These are phyloP conservation scores for Pythium inflatum DNA, from an alignment of 352 stramenopile genomes.

Conservation along the genomic window DNA sequence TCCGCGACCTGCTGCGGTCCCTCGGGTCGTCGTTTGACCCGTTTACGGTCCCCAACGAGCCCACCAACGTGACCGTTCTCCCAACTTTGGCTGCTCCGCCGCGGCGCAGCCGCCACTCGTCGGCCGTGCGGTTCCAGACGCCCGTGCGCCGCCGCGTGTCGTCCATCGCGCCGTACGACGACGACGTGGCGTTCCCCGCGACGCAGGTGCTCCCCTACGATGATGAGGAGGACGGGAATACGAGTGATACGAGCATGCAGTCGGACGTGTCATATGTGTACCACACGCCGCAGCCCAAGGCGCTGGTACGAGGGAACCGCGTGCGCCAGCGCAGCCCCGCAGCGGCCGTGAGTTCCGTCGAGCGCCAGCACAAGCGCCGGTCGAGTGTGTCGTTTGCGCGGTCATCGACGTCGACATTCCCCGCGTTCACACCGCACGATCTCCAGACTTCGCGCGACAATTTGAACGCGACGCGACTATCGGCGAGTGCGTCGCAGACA, in stretches of 20 bases:
- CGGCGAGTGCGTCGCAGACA: constrained; percentile 51
- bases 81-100: not conserved
- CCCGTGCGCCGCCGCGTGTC: not conserved
- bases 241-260: constrained; percentile 37
- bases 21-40: constrained; percentile 32
- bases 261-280: constrained; percentile 71
- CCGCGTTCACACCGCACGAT: constrained; percentile 64
- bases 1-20: constrained; percentile 43
- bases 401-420: constrained; percentile 49
- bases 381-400: not conserved
- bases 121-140: constrained; percentile 32
- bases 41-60: constrained; percentile 10
- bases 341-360: constrained; percentile 19
- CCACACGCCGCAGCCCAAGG: constrained; percentile 43
- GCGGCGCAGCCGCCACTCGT: constrained; percentile 11
- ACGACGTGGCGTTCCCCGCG: not conserved
- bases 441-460: constrained; percentile 26
- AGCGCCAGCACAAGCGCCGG: constrained; percentile 22
- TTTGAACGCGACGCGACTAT: constrained; percentile 3
- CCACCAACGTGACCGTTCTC: not conserved
- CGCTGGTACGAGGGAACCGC: not conserved
- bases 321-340: constrained; percentile 29
- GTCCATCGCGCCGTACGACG: no score
- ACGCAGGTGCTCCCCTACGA: constrained; percentile 31
- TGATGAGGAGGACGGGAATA: constrained; percentile 14